Percentiles rank a stretch among this genome's conserved stretches.
phyloP scores from a whole-genome alignment of 345 rosid genomes.

The Rhodomyrtus tomentosa region DNA sequence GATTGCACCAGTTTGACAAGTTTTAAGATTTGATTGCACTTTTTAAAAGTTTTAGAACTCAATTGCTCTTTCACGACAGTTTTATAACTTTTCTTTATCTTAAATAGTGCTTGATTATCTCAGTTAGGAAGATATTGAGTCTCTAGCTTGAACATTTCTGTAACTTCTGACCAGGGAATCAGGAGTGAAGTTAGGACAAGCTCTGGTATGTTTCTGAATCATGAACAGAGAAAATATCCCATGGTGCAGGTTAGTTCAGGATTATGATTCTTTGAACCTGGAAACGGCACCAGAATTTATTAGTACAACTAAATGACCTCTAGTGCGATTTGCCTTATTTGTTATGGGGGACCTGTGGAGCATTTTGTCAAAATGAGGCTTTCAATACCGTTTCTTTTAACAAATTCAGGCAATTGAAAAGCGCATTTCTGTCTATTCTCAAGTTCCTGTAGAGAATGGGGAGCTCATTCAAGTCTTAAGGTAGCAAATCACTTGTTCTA shows the following conservation, averaged over 20 bases:
- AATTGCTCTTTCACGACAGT: no score
- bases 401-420: conserved; percentile 73
- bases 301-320: not conserved
- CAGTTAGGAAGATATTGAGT: not conserved
- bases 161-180: conserved; percentile 41
- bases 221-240: conserved; percentile 61
- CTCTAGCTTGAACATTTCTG: not conserved
- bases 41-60: no score
- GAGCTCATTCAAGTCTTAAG: conserved; percentile 93
- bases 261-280: not conserved
- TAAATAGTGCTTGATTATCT: not conserved
- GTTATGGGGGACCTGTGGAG: not conserved
- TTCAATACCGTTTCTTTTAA: not conserved
- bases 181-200: conserved; percentile 91
- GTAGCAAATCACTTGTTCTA: conserved; percentile 26
- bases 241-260: conserved; percentile 56
- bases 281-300: not conserved
- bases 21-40: no score
- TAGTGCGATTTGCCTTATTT: not conserved
- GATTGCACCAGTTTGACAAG: no score
- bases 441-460: conserved; percentile 85
- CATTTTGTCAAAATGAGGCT: not conserved
- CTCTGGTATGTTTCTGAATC: conserved; percentile 88
- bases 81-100: not conserved
- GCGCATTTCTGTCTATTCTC: conserved; percentile 85